Percentiles rank a stretch among this genome's conserved stretches.
These are phyloP conservation scores for Athelia psychrophila DNA, from an alignment of 1,284 basidiomycete genomes.

Conservation along the genomic window DNA sequence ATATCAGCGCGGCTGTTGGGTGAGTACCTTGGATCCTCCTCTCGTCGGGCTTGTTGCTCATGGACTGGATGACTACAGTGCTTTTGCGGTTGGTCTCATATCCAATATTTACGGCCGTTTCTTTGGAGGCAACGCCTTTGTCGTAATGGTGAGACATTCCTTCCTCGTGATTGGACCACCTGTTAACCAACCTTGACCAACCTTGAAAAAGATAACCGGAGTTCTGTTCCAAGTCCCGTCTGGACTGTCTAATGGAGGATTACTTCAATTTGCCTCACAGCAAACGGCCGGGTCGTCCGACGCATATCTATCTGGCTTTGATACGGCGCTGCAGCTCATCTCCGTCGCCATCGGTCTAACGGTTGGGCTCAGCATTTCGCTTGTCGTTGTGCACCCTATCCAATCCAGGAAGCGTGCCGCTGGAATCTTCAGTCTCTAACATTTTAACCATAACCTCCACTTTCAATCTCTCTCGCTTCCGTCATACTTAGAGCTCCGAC, in stretches of 20 bases:
- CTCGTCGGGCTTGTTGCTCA: not conserved
- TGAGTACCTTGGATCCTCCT: conserved; percentile 17
- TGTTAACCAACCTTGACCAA: not conserved
- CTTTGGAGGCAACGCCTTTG: conserved; percentile 76
- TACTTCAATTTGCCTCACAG: conserved; percentile 72
- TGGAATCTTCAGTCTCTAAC: conserved; percentile 56
- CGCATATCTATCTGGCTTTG: conserved; percentile 65
- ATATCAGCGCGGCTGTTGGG: conserved; percentile 75
- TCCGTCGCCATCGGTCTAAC: conserved; percentile 64
- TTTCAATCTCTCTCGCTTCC: too few species aligned
- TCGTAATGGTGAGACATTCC: conserved; percentile 57
- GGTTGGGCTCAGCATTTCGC: conserved; percentile 67
- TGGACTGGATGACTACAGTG: conserved; percentile 40
- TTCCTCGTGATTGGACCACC: not conserved
- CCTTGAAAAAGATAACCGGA: conserved; percentile 56
- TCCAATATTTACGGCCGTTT: conserved; percentile 84
- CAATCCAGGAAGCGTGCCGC: conserved; percentile 53
- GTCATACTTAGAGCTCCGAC: too few species aligned
- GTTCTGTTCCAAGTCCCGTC: conserved; percentile 88
- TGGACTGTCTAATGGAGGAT: conserved; percentile 80
- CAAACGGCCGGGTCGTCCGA: conserved; percentile 45
- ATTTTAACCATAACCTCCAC: too few species aligned
- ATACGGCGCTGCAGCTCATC: conserved; percentile 63
- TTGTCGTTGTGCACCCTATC: conserved; percentile 58
- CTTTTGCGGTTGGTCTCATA: conserved; percentile 81